A percentile compares a stretch with the other conserved stretches of the same genome.
These are phyloP conservation scores for Cadophora malorum DNA, from an alignment of 2,329 filamentous ascomycete genomes.

Conservation along the genomic window DNA sequence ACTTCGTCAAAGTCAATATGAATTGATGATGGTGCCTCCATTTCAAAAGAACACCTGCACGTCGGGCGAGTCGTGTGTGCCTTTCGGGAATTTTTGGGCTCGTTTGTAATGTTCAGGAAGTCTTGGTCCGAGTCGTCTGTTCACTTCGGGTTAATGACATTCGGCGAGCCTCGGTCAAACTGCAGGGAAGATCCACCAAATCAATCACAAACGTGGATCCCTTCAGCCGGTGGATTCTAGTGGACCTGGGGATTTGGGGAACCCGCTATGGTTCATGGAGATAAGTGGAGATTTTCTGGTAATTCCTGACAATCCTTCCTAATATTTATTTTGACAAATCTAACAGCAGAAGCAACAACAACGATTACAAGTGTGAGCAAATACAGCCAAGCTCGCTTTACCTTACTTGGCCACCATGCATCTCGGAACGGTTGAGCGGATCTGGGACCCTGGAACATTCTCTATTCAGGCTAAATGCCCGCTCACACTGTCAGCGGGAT, in stretches of 20 bases:
- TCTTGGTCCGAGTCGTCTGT: conserved; percentile 18
- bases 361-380: background rate
- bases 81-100: background rate
- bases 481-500: conserved; percentile 8
- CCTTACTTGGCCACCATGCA: background rate
- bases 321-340: background rate
- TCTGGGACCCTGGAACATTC: conserved; percentile 12
- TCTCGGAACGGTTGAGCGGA: conserved; percentile 14
- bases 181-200: conserved; percentile 12
- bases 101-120: conserved; percentile 11
- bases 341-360: background rate
- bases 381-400: background rate
- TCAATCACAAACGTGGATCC: conserved; percentile 16
- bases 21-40: background rate
- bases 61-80: conserved; percentile 2
- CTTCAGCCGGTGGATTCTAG: conserved; percentile 13
- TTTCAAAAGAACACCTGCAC: background rate
- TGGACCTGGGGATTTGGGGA: background rate
- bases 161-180: conserved; percentile 14
- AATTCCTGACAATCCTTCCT: background rate
- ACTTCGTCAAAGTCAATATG: background rate
- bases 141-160: conserved; percentile 13
- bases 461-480: conserved; percentile 24
- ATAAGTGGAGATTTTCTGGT: conserved; percentile 6
- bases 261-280: conserved; percentile 6